These are phyloP conservation scores for Saccharomycopsis hybrid DNA, from an alignment of 1,139 yeast genomes.

Conservation along the genomic window DNA sequence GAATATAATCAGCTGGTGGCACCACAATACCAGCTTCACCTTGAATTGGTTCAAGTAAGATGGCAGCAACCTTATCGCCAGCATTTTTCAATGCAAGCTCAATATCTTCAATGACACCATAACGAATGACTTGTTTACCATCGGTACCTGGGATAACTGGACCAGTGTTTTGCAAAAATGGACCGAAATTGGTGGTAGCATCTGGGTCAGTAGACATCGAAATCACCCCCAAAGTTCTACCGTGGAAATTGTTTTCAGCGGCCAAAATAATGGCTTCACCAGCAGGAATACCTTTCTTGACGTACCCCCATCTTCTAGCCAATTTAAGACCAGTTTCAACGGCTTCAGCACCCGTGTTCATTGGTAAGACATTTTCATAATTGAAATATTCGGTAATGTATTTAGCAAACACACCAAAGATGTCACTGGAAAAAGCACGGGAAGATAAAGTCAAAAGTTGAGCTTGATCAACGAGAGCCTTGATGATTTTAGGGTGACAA, in stretches of 20 bases:
- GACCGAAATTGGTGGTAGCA: slow-evolving; percentile 85
- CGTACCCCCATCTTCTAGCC: slow-evolving; percentile 97
- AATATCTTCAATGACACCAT: slow-evolving; percentile 79
- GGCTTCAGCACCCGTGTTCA: slow-evolving; percentile 99
- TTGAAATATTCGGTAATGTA: slow-evolving; percentile 82
- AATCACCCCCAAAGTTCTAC: slow-evolving; percentile 90
- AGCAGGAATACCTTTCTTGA: slow-evolving; percentile 74
- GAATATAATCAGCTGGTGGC: slow-evolving; percentile 77
- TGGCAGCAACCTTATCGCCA: slow-evolving; percentile 89
- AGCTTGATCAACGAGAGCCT: slow-evolving; percentile 85
- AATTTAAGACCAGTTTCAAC: slow-evolving; percentile 92
- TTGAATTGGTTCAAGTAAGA: slow-evolving; percentile 91
- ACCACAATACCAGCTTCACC: slow-evolving; percentile 99
- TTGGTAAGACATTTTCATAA: slow-evolving; percentile 91
- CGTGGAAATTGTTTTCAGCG: slow-evolving; percentile 89
- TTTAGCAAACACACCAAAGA: slow-evolving; percentile 82
- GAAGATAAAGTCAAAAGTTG: slow-evolving; percentile 77
- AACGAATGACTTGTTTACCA: slow-evolving; percentile 45
- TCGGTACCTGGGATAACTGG: slow-evolving; percentile 59
- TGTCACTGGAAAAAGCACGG: slow-evolving; percentile 88
- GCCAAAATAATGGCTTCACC: slow-evolving; percentile 83
- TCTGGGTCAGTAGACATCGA: slow-evolving; percentile 97
- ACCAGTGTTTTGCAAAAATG: slow-evolving; percentile 79
- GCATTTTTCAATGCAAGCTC: slow-evolving; percentile 77
- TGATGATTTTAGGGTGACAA: slow-evolving; percentile 89